These are phyloP conservation scores for Butyriboletus loyo DNA, from an alignment of 768 basidiomycete species.

Conservation along the genomic window DNA sequence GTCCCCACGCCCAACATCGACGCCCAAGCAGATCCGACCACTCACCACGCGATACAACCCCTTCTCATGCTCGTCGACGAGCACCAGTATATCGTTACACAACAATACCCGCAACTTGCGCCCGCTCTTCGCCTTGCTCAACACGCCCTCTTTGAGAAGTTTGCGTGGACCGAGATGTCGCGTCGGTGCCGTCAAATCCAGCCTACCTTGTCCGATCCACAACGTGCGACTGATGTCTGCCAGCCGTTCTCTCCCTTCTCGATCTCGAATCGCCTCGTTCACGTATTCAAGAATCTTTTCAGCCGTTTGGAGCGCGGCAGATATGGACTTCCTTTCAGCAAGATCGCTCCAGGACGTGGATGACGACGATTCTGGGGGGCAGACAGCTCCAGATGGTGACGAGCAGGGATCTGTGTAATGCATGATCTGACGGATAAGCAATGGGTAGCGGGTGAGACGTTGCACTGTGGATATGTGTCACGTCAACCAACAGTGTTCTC, in stretches of 20 bases:
- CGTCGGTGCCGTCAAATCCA: slow-evolving; percentile 90
- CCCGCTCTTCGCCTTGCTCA: slow-evolving; percentile 83
- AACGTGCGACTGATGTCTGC: slow-evolving; percentile 70
- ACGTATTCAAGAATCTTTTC: slow-evolving; percentile 76
- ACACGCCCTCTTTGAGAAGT: slow-evolving; percentile 73
- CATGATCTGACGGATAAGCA: slow-evolving; percentile 83
- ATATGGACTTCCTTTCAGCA: slow-evolving; percentile 56
- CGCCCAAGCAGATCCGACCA: background rate
- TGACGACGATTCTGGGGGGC: background rate
- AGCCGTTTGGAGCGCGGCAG: slow-evolving; percentile 54
- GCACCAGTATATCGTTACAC: slow-evolving; percentile 86
- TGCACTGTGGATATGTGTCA: slow-evolving; percentile 59
- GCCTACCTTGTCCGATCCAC: slow-evolving; percentile 84
- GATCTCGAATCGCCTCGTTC: slow-evolving; percentile 85
- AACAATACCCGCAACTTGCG: slow-evolving; percentile 73
- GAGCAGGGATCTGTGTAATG: slow-evolving; percentile 61
- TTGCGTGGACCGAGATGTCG: slow-evolving; percentile 77
- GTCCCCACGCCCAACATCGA: background rate
- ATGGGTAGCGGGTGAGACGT: slow-evolving; percentile 90
- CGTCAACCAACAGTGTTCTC: background rate
- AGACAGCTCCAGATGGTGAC: slow-evolving; percentile 22
- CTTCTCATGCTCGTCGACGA: slow-evolving; percentile 69
- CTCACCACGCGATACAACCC: slow-evolving; percentile 82
- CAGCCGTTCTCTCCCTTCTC: slow-evolving; percentile 78
- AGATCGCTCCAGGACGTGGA: slow-evolving; percentile 9